Conservation (phyloP, 202 grass and related monocot genomes). For the Zizania palustris region DNA sequence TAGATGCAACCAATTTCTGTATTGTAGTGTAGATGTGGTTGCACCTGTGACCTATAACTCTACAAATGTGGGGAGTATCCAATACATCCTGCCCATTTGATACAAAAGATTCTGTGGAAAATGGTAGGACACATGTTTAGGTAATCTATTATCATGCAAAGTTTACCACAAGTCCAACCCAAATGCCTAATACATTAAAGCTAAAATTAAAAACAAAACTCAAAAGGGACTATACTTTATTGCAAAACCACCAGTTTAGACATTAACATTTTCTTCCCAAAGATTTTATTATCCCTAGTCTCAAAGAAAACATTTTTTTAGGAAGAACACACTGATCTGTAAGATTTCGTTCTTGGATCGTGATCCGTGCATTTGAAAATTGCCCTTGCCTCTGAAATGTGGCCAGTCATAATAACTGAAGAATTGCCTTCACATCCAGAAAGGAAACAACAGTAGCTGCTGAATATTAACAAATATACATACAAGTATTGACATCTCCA, state of each 20-base stretch:
- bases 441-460: constrained; percentile 1
- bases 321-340: neutral
- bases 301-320: neutral
- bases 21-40: neutral
- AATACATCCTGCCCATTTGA: too few relatives aligned
- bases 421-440: neutral
- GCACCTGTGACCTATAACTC: constrained; percentile 8
- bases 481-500: constrained; percentile 66
- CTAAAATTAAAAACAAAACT: neutral
- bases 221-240: neutral
- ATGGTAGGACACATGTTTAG: neutral
- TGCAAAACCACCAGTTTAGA: neutral
- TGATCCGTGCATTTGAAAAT: neutral
- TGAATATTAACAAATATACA: constrained; percentile 25
- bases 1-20: neutral
- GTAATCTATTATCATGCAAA: neutral
- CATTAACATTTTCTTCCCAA: neutral
- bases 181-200: neutral
- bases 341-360: neutral
- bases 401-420: neutral
- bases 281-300: neutral
- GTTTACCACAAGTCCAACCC: neutral
- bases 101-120: too few relatives aligned
- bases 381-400: neutral
- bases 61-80: too few relatives aligned